phyloP scores from a whole-genome alignment of 169 alveolate species.

The Babesia bovis region DNA sequence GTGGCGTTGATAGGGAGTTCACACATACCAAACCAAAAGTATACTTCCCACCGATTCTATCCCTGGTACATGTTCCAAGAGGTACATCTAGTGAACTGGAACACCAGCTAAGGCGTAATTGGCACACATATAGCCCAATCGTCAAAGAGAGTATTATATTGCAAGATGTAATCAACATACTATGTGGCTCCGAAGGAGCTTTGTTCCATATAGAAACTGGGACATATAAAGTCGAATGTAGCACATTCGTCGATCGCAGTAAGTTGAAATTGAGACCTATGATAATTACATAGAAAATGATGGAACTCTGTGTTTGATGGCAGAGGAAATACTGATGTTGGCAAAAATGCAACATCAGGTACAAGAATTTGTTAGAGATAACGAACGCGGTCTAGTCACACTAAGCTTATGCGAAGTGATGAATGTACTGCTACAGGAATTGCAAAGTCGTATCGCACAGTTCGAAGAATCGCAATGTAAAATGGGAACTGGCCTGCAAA shows the following conservation, averaged over 20 bases:
- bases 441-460: constrained; percentile 49
- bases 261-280: neutral
- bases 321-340: constrained; percentile 44
- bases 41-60: constrained; percentile 32
- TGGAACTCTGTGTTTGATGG: constrained; percentile 31
- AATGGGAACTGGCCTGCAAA: constrained; percentile 39
- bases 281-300: constrained; percentile 16
- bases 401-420: constrained; percentile 51
- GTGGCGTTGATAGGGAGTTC: constrained; percentile 24
- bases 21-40: neutral
- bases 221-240: constrained; percentile 1
- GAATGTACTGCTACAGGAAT: constrained; percentile 51
- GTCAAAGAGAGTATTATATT: constrained; percentile 44
- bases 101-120: constrained; percentile 14
- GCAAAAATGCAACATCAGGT: constrained; percentile 40
- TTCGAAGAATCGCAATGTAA: constrained; percentile 41
- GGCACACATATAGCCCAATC: constrained; percentile 26
- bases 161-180: constrained; percentile 49
- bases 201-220: constrained; percentile 16
- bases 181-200: constrained; percentile 43
- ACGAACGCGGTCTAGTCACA: constrained; percentile 30
- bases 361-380: constrained; percentile 30
- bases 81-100: constrained; percentile 10
- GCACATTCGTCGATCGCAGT: constrained; percentile 32
- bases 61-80: constrained; percentile 6